Evolutionary conservation across 345 rosid species (phyloP), one percentile per base, ranked within the genome.

Genomic region (Viola odorata): DNA sequence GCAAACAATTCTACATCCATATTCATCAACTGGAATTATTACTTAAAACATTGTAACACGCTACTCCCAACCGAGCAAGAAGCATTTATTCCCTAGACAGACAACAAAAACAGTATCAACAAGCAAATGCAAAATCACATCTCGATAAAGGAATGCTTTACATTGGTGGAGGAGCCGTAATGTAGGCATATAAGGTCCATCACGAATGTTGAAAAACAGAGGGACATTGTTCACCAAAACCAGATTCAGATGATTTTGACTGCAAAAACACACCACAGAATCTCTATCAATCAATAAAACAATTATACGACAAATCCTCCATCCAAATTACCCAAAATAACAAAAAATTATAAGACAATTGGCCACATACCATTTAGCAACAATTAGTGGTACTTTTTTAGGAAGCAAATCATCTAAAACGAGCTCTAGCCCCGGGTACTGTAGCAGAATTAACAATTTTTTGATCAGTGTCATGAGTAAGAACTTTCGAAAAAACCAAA

Each of bases 161-260:
- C 98, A 95, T 72, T 95, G 98, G 80, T 95, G 99, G 60, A 95
- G 96, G 55, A 95, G 94, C 9, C 96, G 75, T 15, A 95, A 67
- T 7, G 99, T 95, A 65, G 99, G 99, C 99, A 95, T 95, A 77
- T 95, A 95, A 55, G 96, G 98, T 55, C 99, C 98, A 12, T 91
- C 98, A 37, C 96, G 91, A 68, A 95, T 77, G 68, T 92, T 91
- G 82, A 95, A 95, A 78, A 95, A 95, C 68, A 91, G 71, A 1
- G 99, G 96, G 50, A 95, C 94, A 65, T 74, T 88, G 77, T 91
- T 91, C 80, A 91, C 94, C 78, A 88, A 65, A 58, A 95, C 96
- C 71, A 95, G 77, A 70, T 90, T 91, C 75, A 95, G 68, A 80
- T 95, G 99, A 76, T 95, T 88, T 64, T 84, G 99, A 74, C 99